A percentile compares a stretch with the other conserved stretches of the same genome.
Evolutionary conservation across 2,329 filamentous ascomycete species (phyloP).

Genomic region (Clarireedia homoeocarpa): DNA sequence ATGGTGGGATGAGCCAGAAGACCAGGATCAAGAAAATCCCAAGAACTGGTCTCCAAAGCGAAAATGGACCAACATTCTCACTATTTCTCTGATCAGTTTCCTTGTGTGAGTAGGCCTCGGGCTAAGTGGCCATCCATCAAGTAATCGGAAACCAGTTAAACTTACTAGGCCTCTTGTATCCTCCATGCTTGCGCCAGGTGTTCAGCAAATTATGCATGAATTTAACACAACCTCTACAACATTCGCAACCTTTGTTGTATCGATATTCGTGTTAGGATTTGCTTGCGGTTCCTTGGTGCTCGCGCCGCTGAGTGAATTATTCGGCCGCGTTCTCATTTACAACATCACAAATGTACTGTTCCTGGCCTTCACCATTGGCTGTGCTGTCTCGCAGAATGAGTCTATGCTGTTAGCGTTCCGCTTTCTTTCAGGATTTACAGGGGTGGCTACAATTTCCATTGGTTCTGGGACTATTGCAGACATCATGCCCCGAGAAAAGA

Average conservation of each 20-base stretch:
- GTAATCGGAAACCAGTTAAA: too few relatives aligned
- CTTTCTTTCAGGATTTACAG: conserved; percentile 54
- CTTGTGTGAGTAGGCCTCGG: not conserved
- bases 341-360: conserved; percentile 44
- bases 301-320: conserved; percentile 52
- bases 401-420: conserved; percentile 47
- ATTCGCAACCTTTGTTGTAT: conserved; percentile 37
- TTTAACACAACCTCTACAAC: conserved; percentile 34
- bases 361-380: conserved; percentile 33
- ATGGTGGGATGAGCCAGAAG: conserved; percentile 12
- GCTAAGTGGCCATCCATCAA: too few relatives aligned
- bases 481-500: conserved; percentile 48
- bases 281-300: conserved; percentile 51
- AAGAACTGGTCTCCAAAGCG: conserved; percentile 16
- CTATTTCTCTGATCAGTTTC: conserved; percentile 17
- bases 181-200: conserved; percentile 41
- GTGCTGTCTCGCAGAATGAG: conserved; percentile 41
- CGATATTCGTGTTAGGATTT: not conserved
- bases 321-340: conserved; percentile 45
- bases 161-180: conserved; percentile 35
- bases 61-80: conserved; percentile 13
- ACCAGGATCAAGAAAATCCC: conserved; percentile 14
- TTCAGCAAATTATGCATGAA: conserved; percentile 37
- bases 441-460: conserved; percentile 45
- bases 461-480: conserved; percentile 57